Percentiles rank a stretch among this genome's conserved stretches.
Conservation (phyloP, 75 land plant species). For the Pinus taeda region DNA sequence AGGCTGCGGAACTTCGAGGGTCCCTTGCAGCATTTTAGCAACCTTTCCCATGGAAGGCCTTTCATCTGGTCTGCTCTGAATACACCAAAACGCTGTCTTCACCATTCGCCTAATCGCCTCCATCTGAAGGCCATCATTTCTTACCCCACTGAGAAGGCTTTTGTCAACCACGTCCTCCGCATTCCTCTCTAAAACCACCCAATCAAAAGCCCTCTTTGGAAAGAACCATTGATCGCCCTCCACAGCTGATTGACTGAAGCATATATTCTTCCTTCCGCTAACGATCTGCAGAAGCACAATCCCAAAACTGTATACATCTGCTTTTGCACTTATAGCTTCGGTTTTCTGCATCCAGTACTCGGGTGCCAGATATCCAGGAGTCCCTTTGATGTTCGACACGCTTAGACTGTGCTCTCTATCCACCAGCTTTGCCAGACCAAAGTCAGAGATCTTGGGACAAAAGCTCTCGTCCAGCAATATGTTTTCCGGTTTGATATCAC, state of each 20-base stretch:
- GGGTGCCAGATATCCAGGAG: slow-evolving; percentile 23
- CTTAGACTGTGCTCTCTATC: slow-evolving; percentile 15
- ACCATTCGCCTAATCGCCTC: slow-evolving; percentile 51
- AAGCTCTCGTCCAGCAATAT: slow-evolving; percentile 21
- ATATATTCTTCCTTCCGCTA: slow-evolving; percentile 38
- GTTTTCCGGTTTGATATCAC: slow-evolving; percentile 29
- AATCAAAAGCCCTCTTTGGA: slow-evolving; percentile 52
- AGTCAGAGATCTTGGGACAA: slow-evolving; percentile 29
- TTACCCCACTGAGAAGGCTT: slow-evolving; percentile 9
- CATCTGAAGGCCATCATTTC: slow-evolving; percentile 15
- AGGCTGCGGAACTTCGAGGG: slow-evolving; percentile 39
- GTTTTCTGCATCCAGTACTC: slow-evolving; percentile 7
- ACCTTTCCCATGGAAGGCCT: slow-evolving; percentile 81
- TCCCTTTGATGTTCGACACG: slow-evolving; percentile 13
- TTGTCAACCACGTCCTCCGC: slow-evolving; percentile 48
- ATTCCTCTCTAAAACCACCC: slow-evolving; percentile 40
- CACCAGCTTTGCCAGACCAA: slow-evolving; percentile 22
- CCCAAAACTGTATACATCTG: slow-evolving; percentile 81
- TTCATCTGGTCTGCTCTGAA: slow-evolving; percentile 53
- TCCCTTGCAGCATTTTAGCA: slow-evolving; percentile 80
- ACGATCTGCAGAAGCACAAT: slow-evolving; percentile 72
- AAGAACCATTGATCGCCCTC: slow-evolving; percentile 52
- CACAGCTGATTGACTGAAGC: slow-evolving; percentile 7
- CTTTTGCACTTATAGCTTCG: slow-evolving; percentile 28
- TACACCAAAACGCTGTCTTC: slow-evolving; percentile 73